Percentiles rank a stretch among this genome's conserved stretches.
phyloP scores from a whole-genome alignment of 177 flowering plant species.

The Vitis hybrid region DNA sequence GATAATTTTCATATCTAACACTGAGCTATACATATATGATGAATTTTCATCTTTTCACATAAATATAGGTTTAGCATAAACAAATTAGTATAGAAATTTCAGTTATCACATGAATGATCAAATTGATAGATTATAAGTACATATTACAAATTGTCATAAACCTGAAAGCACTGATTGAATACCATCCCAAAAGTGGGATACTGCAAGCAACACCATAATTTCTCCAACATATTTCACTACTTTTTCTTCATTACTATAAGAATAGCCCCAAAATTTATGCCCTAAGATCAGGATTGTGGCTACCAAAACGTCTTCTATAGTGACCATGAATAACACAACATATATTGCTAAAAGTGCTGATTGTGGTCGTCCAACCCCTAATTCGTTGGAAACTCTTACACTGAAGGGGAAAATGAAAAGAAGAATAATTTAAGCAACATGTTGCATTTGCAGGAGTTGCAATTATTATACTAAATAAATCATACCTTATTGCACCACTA shows the following conservation, averaged over 20 bases:
- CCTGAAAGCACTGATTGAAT: slow-evolving; percentile 1
- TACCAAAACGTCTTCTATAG: neutral
- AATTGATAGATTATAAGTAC: no score
- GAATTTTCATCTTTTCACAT: no score
- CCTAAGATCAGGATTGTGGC: neutral
- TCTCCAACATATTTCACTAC: slow-evolving; percentile 3
- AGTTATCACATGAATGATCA: no score
- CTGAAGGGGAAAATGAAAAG: neutral
- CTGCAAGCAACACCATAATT: neutral
- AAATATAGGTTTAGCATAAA: no score
- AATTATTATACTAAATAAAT: neutral
- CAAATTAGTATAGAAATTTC: no score
- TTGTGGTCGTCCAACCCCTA: neutral
- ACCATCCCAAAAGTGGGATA: neutral
- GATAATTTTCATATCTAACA: no score
- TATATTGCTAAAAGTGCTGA: neutral
- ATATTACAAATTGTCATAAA: no score
- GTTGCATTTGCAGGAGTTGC: neutral
- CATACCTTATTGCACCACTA: no score
- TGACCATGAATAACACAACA: neutral
- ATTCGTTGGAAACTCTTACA: neutral
- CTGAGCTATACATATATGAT: no score
- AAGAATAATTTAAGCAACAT: neutral
- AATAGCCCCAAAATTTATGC: neutral
- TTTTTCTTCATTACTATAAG: slow-evolving; percentile 4